Conservation (phyloP, 2,329 filamentous ascomycete species). For the Arthroderma uncinatum region DNA sequence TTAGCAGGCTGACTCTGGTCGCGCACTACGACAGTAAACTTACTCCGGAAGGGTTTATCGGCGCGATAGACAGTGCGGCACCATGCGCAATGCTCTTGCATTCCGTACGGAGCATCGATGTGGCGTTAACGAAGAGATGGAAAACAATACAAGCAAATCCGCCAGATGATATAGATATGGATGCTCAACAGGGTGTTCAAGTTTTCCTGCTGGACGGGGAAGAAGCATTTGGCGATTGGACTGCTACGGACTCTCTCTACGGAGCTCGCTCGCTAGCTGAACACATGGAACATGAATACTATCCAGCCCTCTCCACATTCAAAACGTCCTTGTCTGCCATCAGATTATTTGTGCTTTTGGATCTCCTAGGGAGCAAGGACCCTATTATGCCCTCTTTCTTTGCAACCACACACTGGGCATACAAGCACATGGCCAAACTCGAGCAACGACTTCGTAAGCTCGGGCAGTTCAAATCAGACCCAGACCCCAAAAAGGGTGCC, state of each 20-base stretch:
- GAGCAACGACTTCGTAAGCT: conserved; percentile 63
- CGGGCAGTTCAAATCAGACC: conserved; percentile 52
- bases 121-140: conserved; percentile 73
- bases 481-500: conserved; percentile 27
- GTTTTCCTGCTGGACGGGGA: conserved; percentile 87
- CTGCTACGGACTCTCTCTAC: conserved; percentile 71
- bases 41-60: conserved; percentile 73
- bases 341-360: conserved; percentile 79
- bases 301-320: conserved; percentile 64
- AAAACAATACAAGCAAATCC: conserved; percentile 50
- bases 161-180: conserved; percentile 40
- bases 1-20: conserved; percentile 71
- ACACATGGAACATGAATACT: conserved; percentile 60
- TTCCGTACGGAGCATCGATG: conserved; percentile 67
- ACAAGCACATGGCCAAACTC: conserved; percentile 60
- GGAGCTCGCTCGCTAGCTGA: conserved; percentile 73
- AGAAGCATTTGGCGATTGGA: conserved; percentile 80
- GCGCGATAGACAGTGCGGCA: conserved; percentile 84
- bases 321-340: conserved; percentile 66
- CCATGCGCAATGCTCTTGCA: conserved; percentile 92
- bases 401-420: conserved; percentile 85
- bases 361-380: conserved; percentile 62
- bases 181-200: conserved; percentile 73
- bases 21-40: conserved; percentile 90
- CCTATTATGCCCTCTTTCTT: conserved; percentile 78